Evolutionary conservation across 2,329 filamentous ascomycete genomes (phyloP).

Genomic region (Coniella vitis): DNA sequence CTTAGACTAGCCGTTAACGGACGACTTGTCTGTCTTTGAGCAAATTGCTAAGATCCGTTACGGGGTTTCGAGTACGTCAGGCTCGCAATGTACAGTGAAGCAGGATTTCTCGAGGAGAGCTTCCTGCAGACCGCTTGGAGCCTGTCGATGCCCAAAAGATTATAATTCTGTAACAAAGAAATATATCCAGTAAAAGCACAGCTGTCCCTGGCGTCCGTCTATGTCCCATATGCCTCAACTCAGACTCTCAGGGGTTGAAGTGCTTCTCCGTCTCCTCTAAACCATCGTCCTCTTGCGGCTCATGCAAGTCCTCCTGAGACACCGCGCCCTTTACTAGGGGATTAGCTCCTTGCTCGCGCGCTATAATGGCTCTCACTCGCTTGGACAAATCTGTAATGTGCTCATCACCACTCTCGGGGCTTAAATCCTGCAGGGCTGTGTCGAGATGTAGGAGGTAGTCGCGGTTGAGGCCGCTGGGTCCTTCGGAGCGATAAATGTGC

Average conservation of each 20-base stretch:
- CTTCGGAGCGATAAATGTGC: constrained; percentile 70
- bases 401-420: constrained; percentile 69
- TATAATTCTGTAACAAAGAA: too few species aligned
- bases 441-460: constrained; percentile 86
- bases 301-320: constrained; percentile 9
- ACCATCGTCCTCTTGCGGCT: constrained; percentile 19
- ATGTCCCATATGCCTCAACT: too few species aligned
- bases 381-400: constrained; percentile 79
- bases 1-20: too few species aligned
- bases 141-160: too few species aligned
- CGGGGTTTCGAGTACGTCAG: too few species aligned
- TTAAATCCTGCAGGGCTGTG: constrained; percentile 63
- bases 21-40: too few species aligned
- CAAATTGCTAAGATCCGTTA: too few species aligned
- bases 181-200: too few species aligned
- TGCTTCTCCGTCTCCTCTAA: constrained; percentile 48
- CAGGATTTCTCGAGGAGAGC: too few species aligned
- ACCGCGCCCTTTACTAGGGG: constrained; percentile 9
- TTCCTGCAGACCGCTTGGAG: too few species aligned
- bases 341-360: constrained; percentile 19
- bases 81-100: too few species aligned
- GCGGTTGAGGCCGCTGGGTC: constrained; percentile 81
- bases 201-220: too few species aligned
- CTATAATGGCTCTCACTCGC: constrained; percentile 59
- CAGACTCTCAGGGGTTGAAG: not conserved